Evolutionary conservation across 2,329 filamentous ascomycete genomes (phyloP).

Genomic region (Rhytidhysteron rufulum): DNA sequence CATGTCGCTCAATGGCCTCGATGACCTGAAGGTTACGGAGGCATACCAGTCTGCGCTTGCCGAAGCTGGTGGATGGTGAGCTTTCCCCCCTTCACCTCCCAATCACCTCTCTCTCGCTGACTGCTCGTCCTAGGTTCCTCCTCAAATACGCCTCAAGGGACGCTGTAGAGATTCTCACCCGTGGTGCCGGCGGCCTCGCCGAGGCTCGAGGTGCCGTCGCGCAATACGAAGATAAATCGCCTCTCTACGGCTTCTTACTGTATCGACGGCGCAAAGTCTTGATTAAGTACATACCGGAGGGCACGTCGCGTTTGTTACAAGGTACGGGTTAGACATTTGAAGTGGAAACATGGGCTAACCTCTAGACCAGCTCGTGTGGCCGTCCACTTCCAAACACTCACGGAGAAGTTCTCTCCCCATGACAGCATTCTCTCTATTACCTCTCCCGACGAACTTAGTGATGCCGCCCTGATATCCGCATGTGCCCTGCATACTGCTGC

Average conservation of each 20-base stretch:
- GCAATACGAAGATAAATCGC: conserved; percentile 77
- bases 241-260: conserved; percentile 85
- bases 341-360: conserved; percentile 15
- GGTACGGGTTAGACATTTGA: conserved; percentile 54
- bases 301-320: conserved; percentile 86
- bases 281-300: conserved; percentile 88
- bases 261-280: conserved; percentile 88
- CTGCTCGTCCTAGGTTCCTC: conserved; percentile 67
- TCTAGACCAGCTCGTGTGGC: conserved; percentile 68
- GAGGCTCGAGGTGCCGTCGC: conserved; percentile 78
- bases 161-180: conserved; percentile 73
- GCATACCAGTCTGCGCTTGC: conserved; percentile 74
- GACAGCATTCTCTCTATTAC: conserved; percentile 79
- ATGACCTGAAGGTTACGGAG: conserved; percentile 74
- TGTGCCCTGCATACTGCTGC: conserved; percentile 88
- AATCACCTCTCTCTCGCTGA: conserved; percentile 19
- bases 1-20: conserved; percentile 97
- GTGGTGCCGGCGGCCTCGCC: conserved; percentile 75
- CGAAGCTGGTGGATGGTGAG: conserved; percentile 93
- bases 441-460: conserved; percentile 73
- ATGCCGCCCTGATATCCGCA: conserved; percentile 80
- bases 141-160: conserved; percentile 89
- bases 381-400: conserved; percentile 60
- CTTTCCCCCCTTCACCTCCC: conserved; percentile 15
- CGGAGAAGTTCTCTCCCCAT: conserved; percentile 73